Conservation (phyloP, 2,329 filamentous ascomycete species). For the Colletotrichum gigasporum region DNA sequence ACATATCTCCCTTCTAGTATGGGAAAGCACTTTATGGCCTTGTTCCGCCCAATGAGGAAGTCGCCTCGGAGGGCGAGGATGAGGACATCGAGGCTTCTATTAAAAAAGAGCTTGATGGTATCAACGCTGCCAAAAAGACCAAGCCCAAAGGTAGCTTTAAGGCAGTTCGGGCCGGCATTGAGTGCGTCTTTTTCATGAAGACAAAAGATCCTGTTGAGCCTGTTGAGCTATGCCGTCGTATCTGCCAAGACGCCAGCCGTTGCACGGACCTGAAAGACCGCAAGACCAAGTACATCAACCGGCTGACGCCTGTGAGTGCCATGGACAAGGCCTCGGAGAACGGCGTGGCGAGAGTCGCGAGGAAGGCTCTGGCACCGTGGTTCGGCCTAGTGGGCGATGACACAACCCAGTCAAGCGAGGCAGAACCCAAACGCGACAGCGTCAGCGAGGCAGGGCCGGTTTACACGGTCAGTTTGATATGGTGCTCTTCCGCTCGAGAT, state of each 20-base stretch:
- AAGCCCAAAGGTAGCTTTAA: conserved; percentile 59
- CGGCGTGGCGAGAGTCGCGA: conserved; percentile 72
- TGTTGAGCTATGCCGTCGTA: conserved; percentile 59
- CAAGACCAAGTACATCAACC: conserved; percentile 67
- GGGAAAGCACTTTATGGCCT: conserved; percentile 70
- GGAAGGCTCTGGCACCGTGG: conserved; percentile 68
- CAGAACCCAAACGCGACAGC: conserved; percentile 33
- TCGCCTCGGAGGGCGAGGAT: conserved; percentile 50
- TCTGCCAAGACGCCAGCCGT: conserved; percentile 63
- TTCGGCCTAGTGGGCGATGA: conserved; percentile 59
- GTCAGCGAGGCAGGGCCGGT: conserved; percentile 32
- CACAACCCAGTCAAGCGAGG: conserved; percentile 19
- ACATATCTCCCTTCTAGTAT: conserved; percentile 58
- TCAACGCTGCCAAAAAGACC: conserved; percentile 54
- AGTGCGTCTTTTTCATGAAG: conserved; percentile 71
- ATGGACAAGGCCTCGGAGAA: conserved; percentile 74
- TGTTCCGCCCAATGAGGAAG: conserved; percentile 44
- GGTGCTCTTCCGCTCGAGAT: not conserved
- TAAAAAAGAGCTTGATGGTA: conserved; percentile 72
- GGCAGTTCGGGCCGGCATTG: conserved; percentile 63
- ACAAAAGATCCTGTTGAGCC: conserved; percentile 65
- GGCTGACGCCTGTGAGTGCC: conserved; percentile 60
- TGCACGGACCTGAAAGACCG: conserved; percentile 52
- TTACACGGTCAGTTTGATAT: conserved; percentile 52
- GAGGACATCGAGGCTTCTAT: conserved; percentile 80